phyloP scores from a whole-genome alignment of 768 basidiomycete genomes.

The Cytidiella melzeri region DNA sequence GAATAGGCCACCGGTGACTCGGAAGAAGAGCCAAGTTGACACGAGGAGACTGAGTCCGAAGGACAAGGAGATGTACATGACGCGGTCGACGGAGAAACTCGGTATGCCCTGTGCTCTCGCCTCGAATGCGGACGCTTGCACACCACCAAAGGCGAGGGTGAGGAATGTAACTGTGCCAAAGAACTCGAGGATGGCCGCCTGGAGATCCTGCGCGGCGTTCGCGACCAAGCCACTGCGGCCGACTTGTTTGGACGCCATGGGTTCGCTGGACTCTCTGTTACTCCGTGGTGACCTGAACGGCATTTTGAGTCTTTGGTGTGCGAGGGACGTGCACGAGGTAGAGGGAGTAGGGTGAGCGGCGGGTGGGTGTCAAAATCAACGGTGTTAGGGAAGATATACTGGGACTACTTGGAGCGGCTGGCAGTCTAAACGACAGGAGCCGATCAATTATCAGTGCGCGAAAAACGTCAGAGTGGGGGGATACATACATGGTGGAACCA shows the following conservation, averaged over 20 bases:
- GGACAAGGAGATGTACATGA: slow-evolving; percentile 50
- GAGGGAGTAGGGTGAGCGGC: slow-evolving; percentile 2
- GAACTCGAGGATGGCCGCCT: slow-evolving; percentile 51
- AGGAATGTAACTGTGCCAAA: slow-evolving; percentile 58
- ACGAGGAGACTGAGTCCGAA: slow-evolving; percentile 60
- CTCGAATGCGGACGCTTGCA: slow-evolving; percentile 47
- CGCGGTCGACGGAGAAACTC: slow-evolving; percentile 28
- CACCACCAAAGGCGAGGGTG: slow-evolving; percentile 58
- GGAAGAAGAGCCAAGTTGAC: slow-evolving; percentile 64
- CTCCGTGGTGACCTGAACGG: slow-evolving; percentile 1
- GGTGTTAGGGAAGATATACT: too few species aligned
- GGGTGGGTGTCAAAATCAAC: too few species aligned
- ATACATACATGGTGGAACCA: too few species aligned
- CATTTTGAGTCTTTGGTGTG: too few species aligned
- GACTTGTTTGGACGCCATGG: slow-evolving; percentile 1
- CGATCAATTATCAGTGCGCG: too few species aligned
- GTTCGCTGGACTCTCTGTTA: slow-evolving; percentile 5
- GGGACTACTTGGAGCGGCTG: too few species aligned
- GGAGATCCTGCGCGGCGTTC: slow-evolving; percentile 32
- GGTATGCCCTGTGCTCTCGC: slow-evolving; percentile 9
- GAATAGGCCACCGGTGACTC: slow-evolving; percentile 58
- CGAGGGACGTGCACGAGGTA: not conserved
- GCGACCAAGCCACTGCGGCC: slow-evolving; percentile 17
- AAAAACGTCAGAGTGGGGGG: too few species aligned
- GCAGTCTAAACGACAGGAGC: too few species aligned